Percentiles rank a stretch among this genome's conserved stretches.
Evolutionary conservation across 805 yeast species (phyloP).

Genomic region (Dipodascopsis uninucleata): DNA sequence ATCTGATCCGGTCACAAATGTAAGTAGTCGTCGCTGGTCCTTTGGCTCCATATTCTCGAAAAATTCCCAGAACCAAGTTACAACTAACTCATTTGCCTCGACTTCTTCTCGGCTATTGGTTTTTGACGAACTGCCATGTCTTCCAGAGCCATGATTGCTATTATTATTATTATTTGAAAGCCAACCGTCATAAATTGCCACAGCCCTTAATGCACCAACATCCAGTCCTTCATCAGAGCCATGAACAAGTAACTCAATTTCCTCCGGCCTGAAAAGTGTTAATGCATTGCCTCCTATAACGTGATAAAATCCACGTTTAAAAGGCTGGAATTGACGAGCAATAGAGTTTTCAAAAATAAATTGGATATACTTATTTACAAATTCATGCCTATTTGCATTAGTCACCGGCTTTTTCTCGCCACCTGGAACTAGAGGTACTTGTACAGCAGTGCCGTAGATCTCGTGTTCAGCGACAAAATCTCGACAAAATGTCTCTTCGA

Average conservation of each 20-base stretch:
- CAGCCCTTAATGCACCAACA: constrained; percentile 58
- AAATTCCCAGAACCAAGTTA: constrained; percentile 87
- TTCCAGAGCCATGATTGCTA: background rate
- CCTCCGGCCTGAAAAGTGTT: constrained; percentile 75
- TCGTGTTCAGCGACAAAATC: constrained; percentile 60
- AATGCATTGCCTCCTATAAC: constrained; percentile 80
- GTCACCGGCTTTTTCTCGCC: constrained; percentile 61
- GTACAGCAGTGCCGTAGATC: constrained; percentile 43
- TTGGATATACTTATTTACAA: constrained; percentile 58
- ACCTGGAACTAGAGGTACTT: constrained; percentile 51
- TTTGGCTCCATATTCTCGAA: constrained; percentile 45
- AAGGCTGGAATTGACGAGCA: constrained; percentile 50
- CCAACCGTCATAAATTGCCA: constrained; percentile 75
- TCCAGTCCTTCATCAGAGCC: constrained; percentile 75
- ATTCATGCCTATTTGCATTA: constrained; percentile 52
- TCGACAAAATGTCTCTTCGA: constrained; percentile 50
- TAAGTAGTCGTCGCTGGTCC: constrained; percentile 60
- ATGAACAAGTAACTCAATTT: constrained; percentile 70
- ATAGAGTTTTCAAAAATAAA: constrained; percentile 59
- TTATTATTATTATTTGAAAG: constrained; percentile 23
- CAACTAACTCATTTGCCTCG: constrained; percentile 42
- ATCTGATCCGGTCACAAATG: constrained; percentile 86
- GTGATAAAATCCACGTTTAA: constrained; percentile 64
- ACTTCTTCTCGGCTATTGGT: constrained; percentile 6
- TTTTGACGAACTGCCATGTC: background rate